These are phyloP conservation scores for Candida gigantensis DNA, from an alignment of 1,139 yeast species.

Conservation along the genomic window DNA sequence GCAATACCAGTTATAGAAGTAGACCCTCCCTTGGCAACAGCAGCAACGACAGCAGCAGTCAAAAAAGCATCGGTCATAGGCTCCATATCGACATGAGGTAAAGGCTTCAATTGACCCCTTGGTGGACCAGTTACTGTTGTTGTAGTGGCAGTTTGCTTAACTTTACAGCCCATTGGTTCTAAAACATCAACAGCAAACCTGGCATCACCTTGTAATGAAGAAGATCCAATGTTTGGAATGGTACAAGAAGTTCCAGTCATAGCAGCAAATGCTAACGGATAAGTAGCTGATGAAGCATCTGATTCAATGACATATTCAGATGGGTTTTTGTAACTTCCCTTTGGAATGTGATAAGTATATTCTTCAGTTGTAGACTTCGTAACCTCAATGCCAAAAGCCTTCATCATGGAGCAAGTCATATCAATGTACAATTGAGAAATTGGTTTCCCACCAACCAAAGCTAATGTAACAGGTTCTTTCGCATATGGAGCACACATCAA, in stretches of 20 bases:
- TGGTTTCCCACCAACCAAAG: constrained; percentile 95
- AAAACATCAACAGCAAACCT: constrained; percentile 92
- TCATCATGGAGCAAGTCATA: constrained; percentile 97
- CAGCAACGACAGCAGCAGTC: constrained; percentile 96
- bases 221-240: constrained; percentile 89
- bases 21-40: constrained; percentile 65
- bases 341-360: constrained; percentile 88
- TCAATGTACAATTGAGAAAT: constrained; percentile 93
- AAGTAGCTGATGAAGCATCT: constrained; percentile 98
- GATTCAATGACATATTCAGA: constrained; percentile 85
- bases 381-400: constrained; percentile 82
- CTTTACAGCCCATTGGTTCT: constrained; percentile 93
- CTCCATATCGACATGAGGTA: constrained; percentile 89
- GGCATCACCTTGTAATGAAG: constrained; percentile 96
- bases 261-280: constrained; percentile 98
- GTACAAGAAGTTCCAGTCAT: constrained; percentile 91
- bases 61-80: constrained; percentile 99
- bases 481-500: constrained; percentile 99
- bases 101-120: constrained; percentile 64
- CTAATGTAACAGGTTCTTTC: constrained; percentile 77
- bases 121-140: constrained; percentile 94
- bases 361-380: constrained; percentile 67
- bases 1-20: constrained; percentile 95
- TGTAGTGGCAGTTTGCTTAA: constrained; percentile 75
- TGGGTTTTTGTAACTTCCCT: constrained; percentile 79